These are phyloP conservation scores for Forsythia viridissima DNA, from an alignment of 257 asterid species.

Conservation along the genomic window DNA sequence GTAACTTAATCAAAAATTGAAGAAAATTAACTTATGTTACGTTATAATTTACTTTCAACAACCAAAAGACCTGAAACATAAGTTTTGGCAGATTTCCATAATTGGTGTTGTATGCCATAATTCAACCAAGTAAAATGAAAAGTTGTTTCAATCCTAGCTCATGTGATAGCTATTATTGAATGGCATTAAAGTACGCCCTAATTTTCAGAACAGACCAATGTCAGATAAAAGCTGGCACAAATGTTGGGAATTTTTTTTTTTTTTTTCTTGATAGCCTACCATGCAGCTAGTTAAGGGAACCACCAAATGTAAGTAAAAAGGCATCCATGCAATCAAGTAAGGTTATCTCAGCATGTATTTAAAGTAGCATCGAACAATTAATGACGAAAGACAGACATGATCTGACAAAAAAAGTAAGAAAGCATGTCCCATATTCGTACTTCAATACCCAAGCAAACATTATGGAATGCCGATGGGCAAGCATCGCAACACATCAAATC, in stretches of 20 bases:
- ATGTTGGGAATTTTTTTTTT: neutral
- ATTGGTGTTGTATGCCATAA: neutral
- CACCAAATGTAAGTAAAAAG: neutral
- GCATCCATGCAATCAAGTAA: neutral
- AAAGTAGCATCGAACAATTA: constrained; percentile 15
- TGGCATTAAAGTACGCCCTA: neutral
- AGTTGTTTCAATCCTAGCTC: neutral
- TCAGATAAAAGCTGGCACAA: neutral
- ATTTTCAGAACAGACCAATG: neutral
- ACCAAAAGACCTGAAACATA: neutral
- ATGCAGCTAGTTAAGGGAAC: neutral
- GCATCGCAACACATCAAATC: constrained; percentile 89
- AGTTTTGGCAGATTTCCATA: neutral
- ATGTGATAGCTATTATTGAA: neutral
- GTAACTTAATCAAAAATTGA: neutral
- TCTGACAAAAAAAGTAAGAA: neutral
- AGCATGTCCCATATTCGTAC: constrained; percentile 41
- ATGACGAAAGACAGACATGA: constrained; percentile 19
- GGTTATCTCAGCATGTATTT: neutral
- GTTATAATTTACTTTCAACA: neutral
- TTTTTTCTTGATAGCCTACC: no score
- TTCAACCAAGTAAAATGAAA: neutral
- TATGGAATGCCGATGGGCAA: constrained; percentile 95
- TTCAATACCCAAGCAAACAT: constrained; percentile 71
- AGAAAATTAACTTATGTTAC: neutral